These are phyloP conservation scores for Mycena crocata DNA, from an alignment of 768 basidiomycete species.

Conservation along the genomic window DNA sequence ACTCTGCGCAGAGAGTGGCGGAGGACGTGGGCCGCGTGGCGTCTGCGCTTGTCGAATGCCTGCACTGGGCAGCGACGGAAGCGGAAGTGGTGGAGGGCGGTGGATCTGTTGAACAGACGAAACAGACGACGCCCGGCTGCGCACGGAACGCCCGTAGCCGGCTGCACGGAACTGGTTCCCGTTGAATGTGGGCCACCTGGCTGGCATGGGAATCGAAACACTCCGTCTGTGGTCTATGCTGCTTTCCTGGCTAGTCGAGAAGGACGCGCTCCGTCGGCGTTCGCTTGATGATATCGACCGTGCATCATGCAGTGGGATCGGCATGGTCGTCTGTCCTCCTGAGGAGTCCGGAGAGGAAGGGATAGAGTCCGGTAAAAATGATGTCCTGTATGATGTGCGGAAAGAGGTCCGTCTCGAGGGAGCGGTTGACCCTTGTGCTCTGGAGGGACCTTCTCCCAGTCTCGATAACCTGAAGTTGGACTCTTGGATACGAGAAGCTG, in stretches of 20 bases:
- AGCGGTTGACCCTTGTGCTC: neutral
- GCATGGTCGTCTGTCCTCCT: neutral
- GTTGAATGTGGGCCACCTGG: conserved; percentile 34
- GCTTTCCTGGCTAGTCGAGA: conserved; percentile 27
- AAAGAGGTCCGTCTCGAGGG: conserved; percentile 20
- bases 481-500: conserved; percentile 23
- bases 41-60: conserved; percentile 16
- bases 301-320: conserved; percentile 18
- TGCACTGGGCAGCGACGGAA: conserved; percentile 9
- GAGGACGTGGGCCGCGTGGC: conserved; percentile 30
- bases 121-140: conserved; percentile 17
- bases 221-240: conserved; percentile 24
- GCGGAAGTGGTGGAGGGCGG: conserved; percentile 28
- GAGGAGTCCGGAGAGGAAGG: conserved; percentile 29
- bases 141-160: conserved; percentile 14
- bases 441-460: conserved; percentile 24
- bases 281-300: conserved; percentile 26
- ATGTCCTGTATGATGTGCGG: conserved; percentile 30
- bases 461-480: conserved; percentile 26
- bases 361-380: conserved; percentile 14
- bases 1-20: conserved; percentile 28
- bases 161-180: conserved; percentile 28
- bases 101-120: conserved; percentile 6
- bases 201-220: conserved; percentile 16
- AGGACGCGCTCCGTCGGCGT: conserved; percentile 26